Conservation (phyloP, 139 green algal genomes). For the Chlamydomonas sphaeroides region DNA sequence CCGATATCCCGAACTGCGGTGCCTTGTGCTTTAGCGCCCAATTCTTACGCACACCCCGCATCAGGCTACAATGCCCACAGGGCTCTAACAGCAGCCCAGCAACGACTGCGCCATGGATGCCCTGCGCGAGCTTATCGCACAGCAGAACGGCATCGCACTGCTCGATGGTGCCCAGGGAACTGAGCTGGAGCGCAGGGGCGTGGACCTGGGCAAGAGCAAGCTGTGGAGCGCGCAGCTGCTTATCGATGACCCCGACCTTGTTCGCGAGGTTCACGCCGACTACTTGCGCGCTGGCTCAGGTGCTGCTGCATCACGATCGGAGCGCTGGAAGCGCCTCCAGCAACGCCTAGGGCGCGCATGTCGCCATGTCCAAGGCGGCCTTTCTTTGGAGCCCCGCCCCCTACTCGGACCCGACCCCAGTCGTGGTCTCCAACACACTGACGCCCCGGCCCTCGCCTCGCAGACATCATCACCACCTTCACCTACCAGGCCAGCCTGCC, state of each 20-base stretch:
- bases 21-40: too few species aligned
- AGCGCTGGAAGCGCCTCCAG: too few species aligned
- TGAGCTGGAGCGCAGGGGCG: constrained; percentile 47
- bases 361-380: too few species aligned
- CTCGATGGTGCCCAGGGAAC: constrained; percentile 47
- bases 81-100: too few species aligned
- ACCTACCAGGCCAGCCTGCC: constrained; percentile 53
- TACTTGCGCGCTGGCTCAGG: constrained; percentile 30
- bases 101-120: too few species aligned
- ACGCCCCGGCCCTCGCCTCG: background rate
- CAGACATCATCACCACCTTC: constrained; percentile 51
- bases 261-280: constrained; percentile 8
- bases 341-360: too few species aligned
- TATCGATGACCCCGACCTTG: constrained; percentile 38
- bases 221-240: constrained; percentile 52
- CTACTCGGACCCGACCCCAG: too few species aligned
- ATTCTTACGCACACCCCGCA: too few species aligned
- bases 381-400: background rate
- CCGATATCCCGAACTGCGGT: too few species aligned
- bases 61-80: too few species aligned
- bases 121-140: too few species aligned
- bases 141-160: constrained; percentile 2
- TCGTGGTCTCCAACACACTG: background rate
- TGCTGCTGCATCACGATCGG: too few species aligned
- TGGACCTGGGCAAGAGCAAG: constrained; percentile 26